phyloP scores from a whole-genome alignment of 1,284 basidiomycete genomes.

The Mixia osmundae region DNA sequence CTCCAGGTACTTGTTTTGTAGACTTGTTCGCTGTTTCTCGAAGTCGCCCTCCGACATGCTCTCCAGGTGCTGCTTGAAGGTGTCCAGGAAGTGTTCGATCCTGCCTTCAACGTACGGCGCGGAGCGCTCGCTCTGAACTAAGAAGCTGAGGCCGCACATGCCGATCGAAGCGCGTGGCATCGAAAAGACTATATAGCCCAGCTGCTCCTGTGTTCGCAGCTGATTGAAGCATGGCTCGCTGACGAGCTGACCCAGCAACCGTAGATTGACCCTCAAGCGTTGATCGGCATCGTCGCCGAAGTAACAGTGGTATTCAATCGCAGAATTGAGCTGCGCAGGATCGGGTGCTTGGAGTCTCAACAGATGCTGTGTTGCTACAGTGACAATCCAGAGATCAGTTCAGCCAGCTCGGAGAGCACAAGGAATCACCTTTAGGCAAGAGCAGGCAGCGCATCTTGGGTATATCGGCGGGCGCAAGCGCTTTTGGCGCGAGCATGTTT shows the following conservation, averaged over 20 bases:
- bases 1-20: constrained; percentile 46
- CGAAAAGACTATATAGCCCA: constrained; percentile 51
- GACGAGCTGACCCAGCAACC: constrained; percentile 41
- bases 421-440: constrained; percentile 36
- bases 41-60: constrained; percentile 40
- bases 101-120: constrained; percentile 68
- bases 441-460: constrained; percentile 37
- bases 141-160: constrained; percentile 54
- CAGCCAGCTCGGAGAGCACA: constrained; percentile 9
- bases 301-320: constrained; percentile 30
- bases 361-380: constrained; percentile 30
- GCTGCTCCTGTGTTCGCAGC: constrained; percentile 82
- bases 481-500: constrained; percentile 35
- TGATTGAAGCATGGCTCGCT: constrained; percentile 74
- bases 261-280: constrained; percentile 20
- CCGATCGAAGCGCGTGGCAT: constrained; percentile 30
- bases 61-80: constrained; percentile 33
- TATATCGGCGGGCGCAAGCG: constrained; percentile 34
- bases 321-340: constrained; percentile 63
- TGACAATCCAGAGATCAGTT: not conserved
- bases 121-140: constrained; percentile 71
- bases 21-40: constrained; percentile 31
- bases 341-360: constrained; percentile 55
- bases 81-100: constrained; percentile 61
- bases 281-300: constrained; percentile 33